Evolutionary conservation across 2,329 filamentous ascomycete genomes (phyloP), one percentile per base, ranked within the genome.

Genomic region (Colletotrichum tropicicola): DNA sequence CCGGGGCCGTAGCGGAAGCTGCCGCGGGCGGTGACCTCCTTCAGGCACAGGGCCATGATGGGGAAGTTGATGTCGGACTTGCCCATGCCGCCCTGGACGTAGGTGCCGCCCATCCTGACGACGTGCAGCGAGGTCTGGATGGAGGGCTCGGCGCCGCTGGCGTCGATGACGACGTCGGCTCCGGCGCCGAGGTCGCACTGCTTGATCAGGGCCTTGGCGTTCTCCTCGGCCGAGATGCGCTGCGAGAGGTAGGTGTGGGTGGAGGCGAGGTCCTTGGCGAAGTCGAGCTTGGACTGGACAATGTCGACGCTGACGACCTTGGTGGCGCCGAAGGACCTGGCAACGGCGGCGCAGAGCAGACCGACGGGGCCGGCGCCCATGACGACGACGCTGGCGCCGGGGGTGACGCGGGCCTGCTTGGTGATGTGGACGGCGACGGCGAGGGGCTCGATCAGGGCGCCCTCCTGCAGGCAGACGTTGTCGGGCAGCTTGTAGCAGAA

Each of bases 401-500:
- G 92, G 68, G 84, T 84, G 68, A 97, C 84, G 25, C 79, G 78
- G 2, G 91, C 93, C 80, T 94, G 92, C 71, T 88, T 88, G 65
- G 90, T 89, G 70, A 96, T 93, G 80, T 97, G 94, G 30, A 97
- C 93, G 13, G 91, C 93, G 27, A 97, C 93, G 48, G 91, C 89
- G 37, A 97, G 87, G 3, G 94, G 94, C 84, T 98, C 95, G 73
- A 98, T 89, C 67, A 98, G 81, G 2, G 96, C 95, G 61, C 94
- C 96, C 79, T 98, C 93, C 75, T 96, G 91, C 56, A 97, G 82
- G 0, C 87, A 89, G 54, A 98, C 89, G 69, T 83, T 78, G 17
- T 91, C 88, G 1, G 95, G 94, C 6, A 98, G 87, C 82, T 93
- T 93, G 81, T 95, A 97, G 86, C 94, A 97, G 77, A 97, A 97